Conservation (phyloP, 352 stramenopile genomes). For the Elongisporangium prolatum region DNA sequence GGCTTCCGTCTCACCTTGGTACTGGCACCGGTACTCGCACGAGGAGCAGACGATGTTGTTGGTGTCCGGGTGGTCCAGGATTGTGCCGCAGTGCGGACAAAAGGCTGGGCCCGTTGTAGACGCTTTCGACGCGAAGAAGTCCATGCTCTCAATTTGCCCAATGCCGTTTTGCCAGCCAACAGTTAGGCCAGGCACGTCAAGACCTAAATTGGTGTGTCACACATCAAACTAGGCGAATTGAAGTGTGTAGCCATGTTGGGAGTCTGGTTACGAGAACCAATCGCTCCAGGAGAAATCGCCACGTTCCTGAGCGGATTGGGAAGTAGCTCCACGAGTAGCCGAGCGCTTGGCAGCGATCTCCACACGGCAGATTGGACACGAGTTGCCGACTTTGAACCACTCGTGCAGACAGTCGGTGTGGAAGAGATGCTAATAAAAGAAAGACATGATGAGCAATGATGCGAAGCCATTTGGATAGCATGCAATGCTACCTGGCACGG, state of each 20-base stretch:
- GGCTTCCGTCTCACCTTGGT: slow-evolving; percentile 44
- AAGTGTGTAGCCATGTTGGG: background rate
- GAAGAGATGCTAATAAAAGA: slow-evolving; percentile 62
- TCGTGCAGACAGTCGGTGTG: slow-evolving; percentile 71
- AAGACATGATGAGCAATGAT: slow-evolving; percentile 1
- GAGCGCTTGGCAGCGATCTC: slow-evolving; percentile 58
- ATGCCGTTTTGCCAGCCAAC: background rate
- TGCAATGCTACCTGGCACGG: slow-evolving; percentile 44
- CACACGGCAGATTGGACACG: slow-evolving; percentile 77
- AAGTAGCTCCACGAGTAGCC: slow-evolving; percentile 14
- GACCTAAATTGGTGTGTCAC: background rate
- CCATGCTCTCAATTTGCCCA: slow-evolving; percentile 23
- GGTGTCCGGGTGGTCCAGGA: slow-evolving; percentile 83
- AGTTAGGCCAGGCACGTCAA: background rate
- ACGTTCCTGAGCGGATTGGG: slow-evolving; percentile 36
- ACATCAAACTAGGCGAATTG: background rate
- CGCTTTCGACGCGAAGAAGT: slow-evolving; percentile 67
- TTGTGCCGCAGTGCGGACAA: slow-evolving; percentile 85
- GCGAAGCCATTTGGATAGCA: background rate
- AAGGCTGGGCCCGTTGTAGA: slow-evolving; percentile 72
- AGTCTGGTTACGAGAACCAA: slow-evolving; percentile 54
- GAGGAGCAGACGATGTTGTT: slow-evolving; percentile 86
- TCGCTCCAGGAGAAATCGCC: slow-evolving; percentile 67
- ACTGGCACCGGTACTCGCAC: slow-evolving; percentile 82
- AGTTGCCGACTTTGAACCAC: slow-evolving; percentile 83